These are phyloP conservation scores for Lachnellula hyalina DNA, from an alignment of 2,329 filamentous ascomycete species.

Conservation along the genomic window DNA sequence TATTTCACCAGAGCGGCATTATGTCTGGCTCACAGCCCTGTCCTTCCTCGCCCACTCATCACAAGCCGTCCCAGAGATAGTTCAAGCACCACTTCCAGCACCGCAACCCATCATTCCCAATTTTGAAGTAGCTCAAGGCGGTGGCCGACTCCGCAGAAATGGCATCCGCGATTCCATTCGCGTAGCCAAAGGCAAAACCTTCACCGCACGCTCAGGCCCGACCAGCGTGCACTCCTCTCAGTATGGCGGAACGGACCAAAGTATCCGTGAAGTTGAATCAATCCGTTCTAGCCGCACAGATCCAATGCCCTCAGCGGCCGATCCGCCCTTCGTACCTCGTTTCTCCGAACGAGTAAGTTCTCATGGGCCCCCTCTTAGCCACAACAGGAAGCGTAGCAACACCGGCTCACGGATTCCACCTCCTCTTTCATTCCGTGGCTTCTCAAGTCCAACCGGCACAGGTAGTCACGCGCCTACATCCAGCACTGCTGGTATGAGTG, in stretches of 20 bases:
- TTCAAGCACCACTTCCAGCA: constrained; percentile 49
- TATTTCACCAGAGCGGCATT: constrained; percentile 75
- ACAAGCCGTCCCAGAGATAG: constrained; percentile 71
- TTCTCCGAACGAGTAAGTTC: constrained; percentile 51
- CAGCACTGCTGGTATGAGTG: constrained; percentile 53
- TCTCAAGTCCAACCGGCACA: constrained; percentile 41
- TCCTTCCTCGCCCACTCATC: constrained; percentile 92
- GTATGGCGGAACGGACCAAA: constrained; percentile 15
- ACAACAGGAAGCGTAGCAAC: constrained; percentile 84
- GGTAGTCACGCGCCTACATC: constrained; percentile 37
- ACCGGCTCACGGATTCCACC: constrained; percentile 71
- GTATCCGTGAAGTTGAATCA: constrained; percentile 22
- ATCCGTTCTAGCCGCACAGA: constrained; percentile 18
- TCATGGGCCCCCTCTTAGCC: constrained; percentile 36
- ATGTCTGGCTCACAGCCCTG: constrained; percentile 88
- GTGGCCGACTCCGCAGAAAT: constrained; percentile 29
- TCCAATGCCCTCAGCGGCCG: constrained; percentile 45
- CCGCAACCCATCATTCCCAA: constrained; percentile 45
- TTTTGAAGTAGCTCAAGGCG: constrained; percentile 35
- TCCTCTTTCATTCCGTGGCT: constrained; percentile 71
- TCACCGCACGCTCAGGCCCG: constrained; percentile 34
- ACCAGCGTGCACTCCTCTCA: constrained; percentile 31
- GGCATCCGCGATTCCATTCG: constrained; percentile 84
- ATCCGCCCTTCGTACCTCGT: constrained; percentile 67
- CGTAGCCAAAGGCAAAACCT: constrained; percentile 66